phyloP scores from a whole-genome alignment of 495 filamentous ascomycete species.

The Aspergillus bridgeri region DNA sequence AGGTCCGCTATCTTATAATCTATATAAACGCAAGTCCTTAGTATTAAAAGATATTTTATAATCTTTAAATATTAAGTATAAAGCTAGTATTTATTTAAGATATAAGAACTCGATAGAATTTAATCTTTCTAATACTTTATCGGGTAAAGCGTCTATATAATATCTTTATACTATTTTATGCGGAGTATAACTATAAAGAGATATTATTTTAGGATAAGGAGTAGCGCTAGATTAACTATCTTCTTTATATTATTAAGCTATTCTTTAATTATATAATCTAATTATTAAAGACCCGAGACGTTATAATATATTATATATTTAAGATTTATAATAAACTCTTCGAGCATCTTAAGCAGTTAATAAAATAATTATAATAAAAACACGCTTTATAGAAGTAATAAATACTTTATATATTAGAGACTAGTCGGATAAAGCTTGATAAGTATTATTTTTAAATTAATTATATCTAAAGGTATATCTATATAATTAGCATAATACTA shows the following conservation, averaged over 20 bases:
- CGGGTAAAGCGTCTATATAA: background rate
- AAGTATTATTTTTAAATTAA: conserved; percentile 7
- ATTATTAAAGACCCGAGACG: background rate
- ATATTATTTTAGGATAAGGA: too few species aligned
- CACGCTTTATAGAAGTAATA: conserved; percentile 2
- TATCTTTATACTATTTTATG: too few species aligned
- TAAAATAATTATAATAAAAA: conserved; percentile 5
- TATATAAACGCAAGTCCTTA: background rate
- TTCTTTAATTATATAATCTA: conserved; percentile 4
- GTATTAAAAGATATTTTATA: background rate
- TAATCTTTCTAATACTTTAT: conserved; percentile 7
- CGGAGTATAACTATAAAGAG: too few species aligned
- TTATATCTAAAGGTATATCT: conserved; percentile 3
- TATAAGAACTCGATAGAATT: conserved; percentile 5
- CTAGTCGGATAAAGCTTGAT: too few species aligned
- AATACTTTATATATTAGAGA: conserved; percentile 2
- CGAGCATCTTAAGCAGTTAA: conserved; percentile 6
- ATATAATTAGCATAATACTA: conserved; percentile 9
- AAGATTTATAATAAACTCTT: conserved; percentile 1
- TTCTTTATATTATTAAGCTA: too few species aligned
- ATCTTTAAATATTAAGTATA: conserved; percentile 1
- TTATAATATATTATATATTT: background rate
- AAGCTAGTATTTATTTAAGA: conserved; percentile 4
- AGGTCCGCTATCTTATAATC: conserved; percentile 1
- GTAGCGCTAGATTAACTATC: too few species aligned